Evolutionary conservation across 2,329 filamentous ascomycete species (phyloP).

Genomic region (Penicillium sp.): DNA sequence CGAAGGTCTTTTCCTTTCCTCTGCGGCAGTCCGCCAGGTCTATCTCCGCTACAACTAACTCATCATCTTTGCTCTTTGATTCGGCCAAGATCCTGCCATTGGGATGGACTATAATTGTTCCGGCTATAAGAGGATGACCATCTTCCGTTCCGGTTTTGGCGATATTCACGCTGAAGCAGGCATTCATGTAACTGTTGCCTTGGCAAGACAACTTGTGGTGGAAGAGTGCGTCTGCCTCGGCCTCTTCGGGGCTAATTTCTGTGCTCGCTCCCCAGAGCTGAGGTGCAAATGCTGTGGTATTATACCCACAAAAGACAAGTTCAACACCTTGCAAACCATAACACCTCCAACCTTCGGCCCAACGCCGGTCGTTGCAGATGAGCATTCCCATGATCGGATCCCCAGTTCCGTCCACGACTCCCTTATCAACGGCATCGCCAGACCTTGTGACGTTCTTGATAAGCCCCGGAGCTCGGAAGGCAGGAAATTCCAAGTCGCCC

Average conservation of each 20-base stretch:
- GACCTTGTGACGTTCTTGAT: not conserved
- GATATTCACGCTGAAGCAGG: conserved; percentile 48
- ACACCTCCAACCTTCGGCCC: conserved; percentile 51
- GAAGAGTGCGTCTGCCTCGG: conserved; percentile 47
- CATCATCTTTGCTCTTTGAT: conserved; percentile 46
- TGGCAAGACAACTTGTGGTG: conserved; percentile 51
- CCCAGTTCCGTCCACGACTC: conserved; percentile 33
- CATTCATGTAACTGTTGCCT: conserved; percentile 52
- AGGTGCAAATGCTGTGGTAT: conserved; percentile 50
- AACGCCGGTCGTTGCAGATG: conserved; percentile 54
- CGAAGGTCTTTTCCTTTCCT: conserved; percentile 46
- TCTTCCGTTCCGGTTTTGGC: conserved; percentile 51
- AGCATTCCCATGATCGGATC: conserved; percentile 52
- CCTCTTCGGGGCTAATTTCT: conserved; percentile 42
- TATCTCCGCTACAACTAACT: conserved; percentile 50
- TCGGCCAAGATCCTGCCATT: conserved; percentile 51
- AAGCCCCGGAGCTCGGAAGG: conserved; percentile 46
- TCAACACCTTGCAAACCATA: conserved; percentile 52
- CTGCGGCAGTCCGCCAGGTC: conserved; percentile 47
- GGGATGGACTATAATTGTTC: conserved; percentile 47
- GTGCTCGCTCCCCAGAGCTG: conserved; percentile 41
- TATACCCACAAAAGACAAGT: conserved; percentile 48
- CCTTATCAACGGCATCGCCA: not conserved
- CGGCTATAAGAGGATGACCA: conserved; percentile 41
- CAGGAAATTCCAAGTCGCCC: conserved; percentile 51